A percentile compares a stretch with the other conserved stretches of the same genome.
These are phyloP conservation scores for Vitellaria paradoxa DNA, from an alignment of 179 eudicot species.

Conservation along the genomic window DNA sequence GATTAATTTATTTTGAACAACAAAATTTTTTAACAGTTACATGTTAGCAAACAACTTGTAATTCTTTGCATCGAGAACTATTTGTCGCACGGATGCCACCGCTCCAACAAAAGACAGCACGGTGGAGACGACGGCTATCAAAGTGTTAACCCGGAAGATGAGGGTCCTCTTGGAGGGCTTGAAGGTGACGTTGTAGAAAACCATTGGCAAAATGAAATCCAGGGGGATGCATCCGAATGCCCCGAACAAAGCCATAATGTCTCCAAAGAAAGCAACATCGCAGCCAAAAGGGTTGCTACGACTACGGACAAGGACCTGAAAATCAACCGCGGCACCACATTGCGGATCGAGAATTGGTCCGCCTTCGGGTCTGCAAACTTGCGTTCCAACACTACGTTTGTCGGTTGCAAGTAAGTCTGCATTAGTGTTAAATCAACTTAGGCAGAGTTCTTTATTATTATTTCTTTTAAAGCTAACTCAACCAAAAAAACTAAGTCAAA, in stretches of 20 bases:
- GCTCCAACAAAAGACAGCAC: conserved; percentile 43
- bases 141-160: conserved; percentile 46
- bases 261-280: conserved; percentile 86
- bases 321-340: conserved; percentile 53
- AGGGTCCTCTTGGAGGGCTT: conserved; percentile 59
- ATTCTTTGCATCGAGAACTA: conserved; percentile 67
- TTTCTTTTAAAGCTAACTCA: too few species aligned
- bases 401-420: conserved; percentile 72
- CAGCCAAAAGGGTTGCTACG: conserved; percentile 53
- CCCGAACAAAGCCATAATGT: conserved; percentile 65
- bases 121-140: conserved; percentile 44
- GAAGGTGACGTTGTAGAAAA: conserved; percentile 68
- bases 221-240: conserved; percentile 79
- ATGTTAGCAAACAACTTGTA: conserved; percentile 49
- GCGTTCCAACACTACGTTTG: conserved; percentile 62
- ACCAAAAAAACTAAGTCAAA: too few species aligned
- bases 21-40: too few species aligned
- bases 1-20: too few species aligned
- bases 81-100: conserved; percentile 65
- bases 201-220: conserved; percentile 70
- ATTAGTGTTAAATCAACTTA: too few species aligned
- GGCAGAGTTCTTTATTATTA: too few species aligned
- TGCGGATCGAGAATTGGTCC: conserved; percentile 46
- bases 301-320: conserved; percentile 52
- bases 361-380: conserved; percentile 49